Evolutionary conservation across 2,329 filamentous ascomycete species (phyloP).

Genomic region (Penicillium freii): DNA sequence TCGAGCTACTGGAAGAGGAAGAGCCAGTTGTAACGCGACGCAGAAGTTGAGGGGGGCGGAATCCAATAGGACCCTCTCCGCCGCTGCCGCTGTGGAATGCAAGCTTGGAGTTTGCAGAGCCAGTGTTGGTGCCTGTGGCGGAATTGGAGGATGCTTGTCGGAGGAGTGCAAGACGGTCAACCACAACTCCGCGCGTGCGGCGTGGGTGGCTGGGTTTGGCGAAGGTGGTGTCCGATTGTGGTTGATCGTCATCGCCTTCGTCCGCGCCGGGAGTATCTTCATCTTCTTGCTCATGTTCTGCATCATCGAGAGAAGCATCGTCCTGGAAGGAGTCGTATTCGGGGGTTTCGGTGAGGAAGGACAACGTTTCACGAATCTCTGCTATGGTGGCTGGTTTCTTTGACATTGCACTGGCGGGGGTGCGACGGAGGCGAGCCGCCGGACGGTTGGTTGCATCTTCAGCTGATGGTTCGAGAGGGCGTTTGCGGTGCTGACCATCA

Average conservation of each 20-base stretch:
- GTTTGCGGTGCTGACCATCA: conserved; percentile 41
- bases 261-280: conserved; percentile 18
- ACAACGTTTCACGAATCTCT: conserved; percentile 80
- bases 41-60: conserved; percentile 33
- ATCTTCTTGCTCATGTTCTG: conserved; percentile 22
- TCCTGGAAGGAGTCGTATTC: conserved; percentile 55
- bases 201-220: conserved; percentile 36
- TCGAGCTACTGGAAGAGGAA: conserved; percentile 26
- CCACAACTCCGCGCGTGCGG: conserved; percentile 42
- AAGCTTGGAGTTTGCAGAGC: conserved; percentile 27
- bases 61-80: conserved; percentile 29
- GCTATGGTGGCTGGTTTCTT: conserved; percentile 71
- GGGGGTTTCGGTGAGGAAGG: conserved; percentile 73
- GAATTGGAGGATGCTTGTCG: conserved; percentile 47
- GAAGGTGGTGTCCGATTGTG: conserved; percentile 27
- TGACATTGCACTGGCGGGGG: conserved; percentile 50
- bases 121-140: conserved; percentile 26
- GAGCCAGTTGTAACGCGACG: conserved; percentile 33
- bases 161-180: conserved; percentile 46
- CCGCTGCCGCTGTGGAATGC: conserved; percentile 34
- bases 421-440: conserved; percentile 62
- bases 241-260: conserved; percentile 22
- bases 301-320: conserved; percentile 51
- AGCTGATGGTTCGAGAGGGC: conserved; percentile 39
- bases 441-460: conserved; percentile 52